Evolutionary conservation across 768 basidiomycete genomes (phyloP).

Genomic region (Candolleomyces eurysporus): DNA sequence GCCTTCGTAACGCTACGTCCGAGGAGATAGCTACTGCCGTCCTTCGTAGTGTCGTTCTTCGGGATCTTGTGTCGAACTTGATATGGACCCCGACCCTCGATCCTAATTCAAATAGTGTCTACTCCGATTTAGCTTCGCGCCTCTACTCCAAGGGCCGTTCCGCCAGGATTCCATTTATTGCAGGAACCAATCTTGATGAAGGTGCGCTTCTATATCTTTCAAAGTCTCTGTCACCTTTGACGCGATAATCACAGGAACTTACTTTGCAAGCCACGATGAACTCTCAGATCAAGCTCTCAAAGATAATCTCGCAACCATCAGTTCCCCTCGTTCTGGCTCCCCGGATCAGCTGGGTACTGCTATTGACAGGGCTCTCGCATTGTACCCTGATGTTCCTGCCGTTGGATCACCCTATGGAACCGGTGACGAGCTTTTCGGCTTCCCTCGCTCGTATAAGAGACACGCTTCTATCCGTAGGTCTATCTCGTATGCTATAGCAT

Average conservation of each 20-base stretch:
- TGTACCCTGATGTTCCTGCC: conserved; percentile 42
- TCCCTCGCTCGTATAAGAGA: conserved; percentile 30
- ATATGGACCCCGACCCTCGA: conserved; percentile 40
- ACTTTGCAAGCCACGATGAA: conserved; percentile 26
- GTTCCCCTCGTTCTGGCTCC: too few species aligned
- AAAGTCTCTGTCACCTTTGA: too few species aligned
- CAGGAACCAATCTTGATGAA: conserved; percentile 45
- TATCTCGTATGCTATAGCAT: not conserved
- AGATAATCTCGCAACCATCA: not conserved
- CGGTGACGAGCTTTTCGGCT: conserved; percentile 43
- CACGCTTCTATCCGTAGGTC: conserved; percentile 26
- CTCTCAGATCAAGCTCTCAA: conserved; percentile 24
- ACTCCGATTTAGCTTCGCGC: conserved; percentile 37
- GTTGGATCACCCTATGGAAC: conserved; percentile 46
- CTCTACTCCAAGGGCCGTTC: conserved; percentile 25
- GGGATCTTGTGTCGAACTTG: conserved; percentile 18
- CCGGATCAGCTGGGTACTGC: conserved; percentile 18
- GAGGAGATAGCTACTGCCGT: conserved; percentile 22
- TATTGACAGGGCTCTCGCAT: conserved; percentile 25
- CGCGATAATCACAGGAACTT: too few species aligned
- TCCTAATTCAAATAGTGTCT: conserved; percentile 30
- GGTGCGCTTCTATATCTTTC: conserved; percentile 23
- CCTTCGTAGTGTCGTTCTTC: conserved; percentile 8
- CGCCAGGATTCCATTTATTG: conserved; percentile 41
- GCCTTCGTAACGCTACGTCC: conserved; percentile 22